Conservation (phyloP, 306 rosid genomes). For the Medicago lupulina region DNA sequence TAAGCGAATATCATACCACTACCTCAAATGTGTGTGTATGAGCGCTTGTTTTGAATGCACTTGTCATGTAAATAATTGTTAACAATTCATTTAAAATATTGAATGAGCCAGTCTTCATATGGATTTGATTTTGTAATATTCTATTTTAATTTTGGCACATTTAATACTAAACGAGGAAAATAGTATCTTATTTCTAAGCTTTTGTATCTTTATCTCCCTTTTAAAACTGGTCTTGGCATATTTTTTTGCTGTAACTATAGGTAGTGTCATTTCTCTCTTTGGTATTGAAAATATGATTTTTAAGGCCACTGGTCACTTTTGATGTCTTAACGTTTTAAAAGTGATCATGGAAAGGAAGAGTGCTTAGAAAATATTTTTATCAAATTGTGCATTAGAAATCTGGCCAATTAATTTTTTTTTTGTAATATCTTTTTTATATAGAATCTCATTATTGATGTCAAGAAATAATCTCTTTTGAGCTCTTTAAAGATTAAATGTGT, state of each 20-base stretch:
- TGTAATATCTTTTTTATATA: neutral
- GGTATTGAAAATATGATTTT: constrained; percentile 21
- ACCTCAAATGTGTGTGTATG: neutral
- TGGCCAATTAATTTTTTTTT: neutral
- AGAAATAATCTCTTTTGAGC: constrained; percentile 14
- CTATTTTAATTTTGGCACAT: constrained; percentile 23
- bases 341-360: constrained; percentile 13
- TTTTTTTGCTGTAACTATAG: neutral
- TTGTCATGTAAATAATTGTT: neutral
- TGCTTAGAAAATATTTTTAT: neutral
- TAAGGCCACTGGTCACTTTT: constrained; percentile 14
- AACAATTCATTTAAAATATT: neutral
- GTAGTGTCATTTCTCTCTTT: constrained; percentile 1
- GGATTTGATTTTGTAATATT: constrained; percentile 26
- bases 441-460: constrained; percentile 14
- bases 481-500: constrained; percentile 23
- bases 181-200: constrained; percentile 19
- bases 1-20: neutral
- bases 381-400: constrained; percentile 19
- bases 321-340: constrained; percentile 11
- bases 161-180: neutral
- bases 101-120: constrained; percentile 22
- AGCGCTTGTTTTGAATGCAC: constrained; percentile 5
- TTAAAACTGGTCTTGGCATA: neutral
- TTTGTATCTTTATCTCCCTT: constrained; percentile 19